Evolutionary conservation across 495 filamentous ascomycete genomes (phyloP).

Genomic region (Aspergillus sparsus): DNA sequence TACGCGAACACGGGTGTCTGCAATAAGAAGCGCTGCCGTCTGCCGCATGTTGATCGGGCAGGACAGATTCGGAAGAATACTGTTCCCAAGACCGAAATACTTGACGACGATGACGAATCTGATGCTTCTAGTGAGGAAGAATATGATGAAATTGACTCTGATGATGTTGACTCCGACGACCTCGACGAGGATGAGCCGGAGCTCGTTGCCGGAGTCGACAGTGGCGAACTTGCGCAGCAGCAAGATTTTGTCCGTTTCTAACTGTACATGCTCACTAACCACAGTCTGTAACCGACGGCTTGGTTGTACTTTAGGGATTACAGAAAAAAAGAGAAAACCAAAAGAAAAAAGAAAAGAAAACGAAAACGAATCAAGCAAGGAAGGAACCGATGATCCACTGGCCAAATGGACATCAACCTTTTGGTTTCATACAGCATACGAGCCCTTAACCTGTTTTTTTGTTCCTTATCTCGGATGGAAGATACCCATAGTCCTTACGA

Average conservation of each 20-base stretch:
- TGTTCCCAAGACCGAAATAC: slow-evolving; percentile 40
- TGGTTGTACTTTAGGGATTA: slow-evolving; percentile 12
- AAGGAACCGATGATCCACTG: not conserved
- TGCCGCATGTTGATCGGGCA: slow-evolving; percentile 87
- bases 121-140: slow-evolving; percentile 85
- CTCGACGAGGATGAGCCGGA: slow-evolving; percentile 72
- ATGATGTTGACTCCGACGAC: slow-evolving; percentile 88
- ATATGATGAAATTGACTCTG: slow-evolving; percentile 70
- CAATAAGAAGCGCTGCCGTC: slow-evolving; percentile 76
- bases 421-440: slow-evolving; percentile 7
- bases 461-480: slow-evolving; percentile 2
- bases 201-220: slow-evolving; percentile 45
- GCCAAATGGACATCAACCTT: slow-evolving; percentile 5
- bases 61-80: slow-evolving; percentile 64
- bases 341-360: slow-evolving; percentile 7
- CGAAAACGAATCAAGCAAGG: not conserved
- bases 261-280: slow-evolving; percentile 24
- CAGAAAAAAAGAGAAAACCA: not conserved
- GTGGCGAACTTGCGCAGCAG: slow-evolving; percentile 61
- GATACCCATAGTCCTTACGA: slow-evolving; percentile 18
- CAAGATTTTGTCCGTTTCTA: slow-evolving; percentile 69
- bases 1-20: slow-evolving; percentile 89
- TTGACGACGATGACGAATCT: slow-evolving; percentile 60
- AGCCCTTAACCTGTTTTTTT: slow-evolving; percentile 2
- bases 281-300: slow-evolving; percentile 20